Base-by-base conservation (phyloP, 2,329 filamentous ascomycete species). In the Lecanicillium sp. region DNA sequence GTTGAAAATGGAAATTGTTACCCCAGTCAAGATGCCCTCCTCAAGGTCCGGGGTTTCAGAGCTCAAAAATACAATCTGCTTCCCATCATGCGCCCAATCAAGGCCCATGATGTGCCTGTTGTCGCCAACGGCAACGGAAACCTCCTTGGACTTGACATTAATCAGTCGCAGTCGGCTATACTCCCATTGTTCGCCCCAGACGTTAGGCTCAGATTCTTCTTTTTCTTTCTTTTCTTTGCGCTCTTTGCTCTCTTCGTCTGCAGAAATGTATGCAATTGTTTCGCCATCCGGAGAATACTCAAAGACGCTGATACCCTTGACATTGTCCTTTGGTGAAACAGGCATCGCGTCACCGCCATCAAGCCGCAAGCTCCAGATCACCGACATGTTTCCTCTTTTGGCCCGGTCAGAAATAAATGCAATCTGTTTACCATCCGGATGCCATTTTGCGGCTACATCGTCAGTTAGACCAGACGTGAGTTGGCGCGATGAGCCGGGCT, bases 181-280 rank as follows among this genome's bases (percentile, higher is more conserved):
- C 4, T 54, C 44, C 61, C 56, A 63, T 11, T 55, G 48, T 25
- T 58, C 44, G 19, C 56, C 60, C 54, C 56, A 65, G 13, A 65
- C 55, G 6, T 53, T 45, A 3, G 49, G 51, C 40, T 60, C 61
- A 20, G 56, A 48, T 8, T 55, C 54, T 0, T 51, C 50, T 9
- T 57, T 49, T 11, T 63, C 54, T 3, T 49, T 35, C 1, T 45
- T 45, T 2, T 49, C 38, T 18, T 45, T 48, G 1, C 33, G 16
- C 0, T 40, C 33, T 4, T 45, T 29, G 0, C 9, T 18, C 11
- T 49, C 47, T 19, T 45, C 45, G 14, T 51, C 50, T 0, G 38
- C 6, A 1, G 49, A 50, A 0, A 48, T 14, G 18, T 49, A 52
- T 0, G 46, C 45, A 3, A 52, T 48, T 0, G 33, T 42, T 1